phyloP scores from a whole-genome alignment of 73 alveolate species.

The Tetrahymena borealis region DNA sequence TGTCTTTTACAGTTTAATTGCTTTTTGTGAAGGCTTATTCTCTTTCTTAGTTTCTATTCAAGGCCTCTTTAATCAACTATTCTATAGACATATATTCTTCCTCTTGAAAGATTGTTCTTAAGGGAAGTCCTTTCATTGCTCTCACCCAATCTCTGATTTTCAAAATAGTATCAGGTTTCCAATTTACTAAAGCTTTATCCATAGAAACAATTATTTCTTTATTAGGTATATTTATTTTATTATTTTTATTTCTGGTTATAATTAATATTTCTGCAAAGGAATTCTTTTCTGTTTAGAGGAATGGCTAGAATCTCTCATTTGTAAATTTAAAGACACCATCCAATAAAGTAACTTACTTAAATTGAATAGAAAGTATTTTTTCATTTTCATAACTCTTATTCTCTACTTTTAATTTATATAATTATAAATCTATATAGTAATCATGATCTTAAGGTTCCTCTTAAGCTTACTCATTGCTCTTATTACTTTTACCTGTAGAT shows the following conservation, averaged over 20 bases:
- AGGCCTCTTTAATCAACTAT: not conserved
- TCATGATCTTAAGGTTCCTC: not conserved
- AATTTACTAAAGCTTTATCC: slow-evolving; percentile 7
- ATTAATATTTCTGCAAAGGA: not conserved
- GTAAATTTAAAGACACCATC: not conserved
- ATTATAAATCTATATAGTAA: not conserved
- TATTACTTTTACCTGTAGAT: no score
- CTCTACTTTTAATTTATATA: not conserved
- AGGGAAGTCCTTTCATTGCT: slow-evolving; percentile 1
- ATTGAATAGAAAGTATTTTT: not conserved
- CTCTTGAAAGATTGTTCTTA: slow-evolving; percentile 4
- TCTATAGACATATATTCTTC: slow-evolving; percentile 14
- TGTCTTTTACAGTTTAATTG: slow-evolving; percentile 9
- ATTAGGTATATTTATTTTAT: not conserved
- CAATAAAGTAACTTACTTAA: not conserved
- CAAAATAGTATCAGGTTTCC: slow-evolving; percentile 41
- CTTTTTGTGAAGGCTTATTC: not conserved
- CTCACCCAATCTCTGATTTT: slow-evolving; percentile 17
- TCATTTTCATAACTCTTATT: not conserved
- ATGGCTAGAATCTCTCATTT: not conserved
- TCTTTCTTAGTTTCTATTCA: slow-evolving; percentile 16
- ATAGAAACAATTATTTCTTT: not conserved
- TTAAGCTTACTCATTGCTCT: no score
- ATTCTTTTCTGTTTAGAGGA: not conserved
- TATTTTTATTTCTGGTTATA: not conserved